phyloP scores from a whole-genome alignment of 23 red algal species.

The Gracilaria caudata region DNA sequence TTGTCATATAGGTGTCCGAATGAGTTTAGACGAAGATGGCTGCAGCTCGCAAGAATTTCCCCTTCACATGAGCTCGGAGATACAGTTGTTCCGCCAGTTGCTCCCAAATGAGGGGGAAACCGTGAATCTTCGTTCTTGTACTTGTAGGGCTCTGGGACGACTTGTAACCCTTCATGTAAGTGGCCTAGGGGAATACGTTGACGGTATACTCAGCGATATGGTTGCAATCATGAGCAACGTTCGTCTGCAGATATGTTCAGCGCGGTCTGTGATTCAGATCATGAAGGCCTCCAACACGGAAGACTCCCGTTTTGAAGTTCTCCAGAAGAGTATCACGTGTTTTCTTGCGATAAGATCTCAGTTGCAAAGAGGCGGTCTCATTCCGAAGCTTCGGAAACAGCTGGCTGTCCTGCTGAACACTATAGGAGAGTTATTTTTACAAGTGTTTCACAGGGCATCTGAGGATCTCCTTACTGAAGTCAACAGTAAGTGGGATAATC shows the following conservation, averaged over 20 bases:
- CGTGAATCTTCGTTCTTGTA: constrained; percentile 20
- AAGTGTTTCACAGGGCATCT: not conserved
- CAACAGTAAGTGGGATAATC: not conserved
- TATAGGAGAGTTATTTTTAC: not conserved
- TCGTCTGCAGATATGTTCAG: constrained; percentile 24
- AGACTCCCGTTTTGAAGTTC: not conserved
- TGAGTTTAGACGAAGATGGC: not conserved
- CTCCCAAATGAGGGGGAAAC: not conserved
- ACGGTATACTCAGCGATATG: not conserved
- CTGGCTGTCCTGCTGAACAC: not conserved
- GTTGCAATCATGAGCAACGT: not conserved
- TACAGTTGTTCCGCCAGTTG: not conserved
- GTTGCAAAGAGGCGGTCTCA: not conserved
- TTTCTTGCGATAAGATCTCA: not conserved
- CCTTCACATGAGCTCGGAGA: not conserved
- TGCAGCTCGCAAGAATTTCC: not conserved
- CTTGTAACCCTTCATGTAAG: not conserved
- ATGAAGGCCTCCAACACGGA: not conserved
- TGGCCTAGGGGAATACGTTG: not conserved
- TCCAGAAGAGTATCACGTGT: constrained; percentile 1
- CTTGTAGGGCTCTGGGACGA: constrained; percentile 29
- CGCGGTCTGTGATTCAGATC: not conserved
- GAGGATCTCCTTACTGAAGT: not conserved
- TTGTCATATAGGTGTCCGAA: not conserved
- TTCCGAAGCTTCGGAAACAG: not conserved